These are phyloP conservation scores for Leucosporidium yakuticum DNA, from an alignment of 768 basidiomycete species.

Conservation along the genomic window DNA sequence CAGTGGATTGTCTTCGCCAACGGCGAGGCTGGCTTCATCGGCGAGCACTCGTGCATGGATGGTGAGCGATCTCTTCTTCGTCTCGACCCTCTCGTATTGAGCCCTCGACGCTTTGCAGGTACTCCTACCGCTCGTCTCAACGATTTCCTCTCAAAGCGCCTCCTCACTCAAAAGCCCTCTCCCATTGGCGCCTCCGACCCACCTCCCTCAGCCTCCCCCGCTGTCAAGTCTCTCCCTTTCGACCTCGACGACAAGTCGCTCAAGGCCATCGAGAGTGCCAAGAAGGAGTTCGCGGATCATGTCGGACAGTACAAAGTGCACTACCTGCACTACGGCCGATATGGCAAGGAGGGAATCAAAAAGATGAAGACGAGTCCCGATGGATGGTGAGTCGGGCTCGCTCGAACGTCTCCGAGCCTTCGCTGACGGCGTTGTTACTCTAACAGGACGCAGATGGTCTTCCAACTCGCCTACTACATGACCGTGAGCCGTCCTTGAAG, in stretches of 20 bases:
- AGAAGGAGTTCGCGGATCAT: slow-evolving; percentile 65
- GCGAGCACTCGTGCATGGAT: slow-evolving; percentile 59
- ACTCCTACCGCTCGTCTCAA: slow-evolving; percentile 90
- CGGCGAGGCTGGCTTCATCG: slow-evolving; percentile 79
- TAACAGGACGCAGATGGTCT: slow-evolving; percentile 66
- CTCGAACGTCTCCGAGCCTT: no score
- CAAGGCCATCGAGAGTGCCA: slow-evolving; percentile 55
- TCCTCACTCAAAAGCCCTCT: slow-evolving; percentile 61
- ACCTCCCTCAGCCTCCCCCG: slow-evolving; percentile 19
- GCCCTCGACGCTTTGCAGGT: not conserved
- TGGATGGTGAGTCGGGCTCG: slow-evolving; percentile 58
- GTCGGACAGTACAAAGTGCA: slow-evolving; percentile 65
- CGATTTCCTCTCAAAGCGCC: slow-evolving; percentile 74
- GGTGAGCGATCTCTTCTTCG: slow-evolving; percentile 77
- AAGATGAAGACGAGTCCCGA: slow-evolving; percentile 49
- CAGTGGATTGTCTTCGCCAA: slow-evolving; percentile 89
- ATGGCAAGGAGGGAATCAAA: slow-evolving; percentile 85
- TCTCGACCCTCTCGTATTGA: slow-evolving; percentile 5
- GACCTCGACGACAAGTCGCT: slow-evolving; percentile 55
- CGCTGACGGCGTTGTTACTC: not conserved
- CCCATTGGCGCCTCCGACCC: not conserved
- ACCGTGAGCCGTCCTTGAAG: no score
- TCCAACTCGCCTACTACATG: slow-evolving; percentile 91
- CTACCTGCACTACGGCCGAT: slow-evolving; percentile 75
- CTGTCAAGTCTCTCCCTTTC: slow-evolving; percentile 53